These are phyloP conservation scores for Rhodotorula sp. DNA, from an alignment of 1,284 basidiomycete genomes.

Conservation along the genomic window DNA sequence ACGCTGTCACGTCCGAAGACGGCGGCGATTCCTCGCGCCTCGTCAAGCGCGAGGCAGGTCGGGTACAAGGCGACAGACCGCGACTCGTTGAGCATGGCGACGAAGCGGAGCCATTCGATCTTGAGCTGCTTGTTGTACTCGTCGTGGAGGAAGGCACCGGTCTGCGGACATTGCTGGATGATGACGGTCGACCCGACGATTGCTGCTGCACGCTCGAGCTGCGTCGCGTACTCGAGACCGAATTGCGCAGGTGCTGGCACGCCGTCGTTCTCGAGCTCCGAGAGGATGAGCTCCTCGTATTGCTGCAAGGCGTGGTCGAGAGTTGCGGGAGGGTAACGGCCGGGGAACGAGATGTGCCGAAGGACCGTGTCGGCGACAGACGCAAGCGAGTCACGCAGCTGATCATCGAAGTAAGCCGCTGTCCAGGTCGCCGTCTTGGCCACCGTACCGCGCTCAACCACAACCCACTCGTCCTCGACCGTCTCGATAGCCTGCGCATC, in stretches of 20 bases:
- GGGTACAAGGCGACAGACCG: constrained; percentile 65
- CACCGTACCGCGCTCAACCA: constrained; percentile 22
- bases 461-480: constrained; percentile 47
- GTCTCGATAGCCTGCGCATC: constrained; percentile 44
- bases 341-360: constrained; percentile 76
- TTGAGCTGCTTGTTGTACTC: constrained; percentile 80
- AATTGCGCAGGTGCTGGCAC: constrained; percentile 31
- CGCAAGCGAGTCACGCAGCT: constrained; percentile 54
- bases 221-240: constrained; percentile 60
- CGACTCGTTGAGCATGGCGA: constrained; percentile 79
- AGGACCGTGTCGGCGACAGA: constrained; percentile 67
- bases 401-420: constrained; percentile 79
- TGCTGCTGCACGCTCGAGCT: constrained; percentile 72
- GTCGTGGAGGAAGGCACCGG: constrained; percentile 72
- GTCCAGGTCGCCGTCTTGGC: constrained; percentile 47
- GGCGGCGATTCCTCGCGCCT: constrained; percentile 69
- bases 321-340: constrained; percentile 77
- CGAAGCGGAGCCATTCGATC: constrained; percentile 88
- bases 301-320: constrained; percentile 75
- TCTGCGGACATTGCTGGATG: constrained; percentile 69
- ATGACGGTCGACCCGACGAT: constrained; percentile 82
- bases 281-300: constrained; percentile 69
- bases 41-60: constrained; percentile 61
- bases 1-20: constrained; percentile 68
- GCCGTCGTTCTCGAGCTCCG: constrained; percentile 53